A percentile compares a stretch with the other conserved stretches of the same genome.
Evolutionary conservation across 2,329 filamentous ascomycete species (phyloP).

Genomic region (Elsinoe necatrix): DNA sequence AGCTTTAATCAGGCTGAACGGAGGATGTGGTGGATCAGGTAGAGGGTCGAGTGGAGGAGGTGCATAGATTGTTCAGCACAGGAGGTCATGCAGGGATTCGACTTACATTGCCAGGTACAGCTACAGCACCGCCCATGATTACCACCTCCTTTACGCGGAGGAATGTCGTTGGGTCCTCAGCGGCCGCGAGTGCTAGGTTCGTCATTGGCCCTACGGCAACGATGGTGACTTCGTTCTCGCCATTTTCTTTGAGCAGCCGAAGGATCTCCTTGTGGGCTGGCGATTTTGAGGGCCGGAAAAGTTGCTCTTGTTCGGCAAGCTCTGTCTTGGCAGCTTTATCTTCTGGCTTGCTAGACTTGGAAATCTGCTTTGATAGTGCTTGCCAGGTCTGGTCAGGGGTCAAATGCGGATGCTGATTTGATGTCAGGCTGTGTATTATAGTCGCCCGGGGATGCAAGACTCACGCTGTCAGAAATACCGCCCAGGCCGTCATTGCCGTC

Average conservation of each 20-base stretch:
- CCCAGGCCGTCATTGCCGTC: constrained; percentile 43
- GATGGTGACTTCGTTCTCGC: constrained; percentile 77
- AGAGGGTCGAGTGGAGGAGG: constrained; percentile 23
- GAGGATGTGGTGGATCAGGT: constrained; percentile 24
- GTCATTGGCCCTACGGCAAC: constrained; percentile 84
- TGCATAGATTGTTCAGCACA: constrained; percentile 1
- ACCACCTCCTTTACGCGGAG: constrained; percentile 82
- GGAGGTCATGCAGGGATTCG: not conserved
- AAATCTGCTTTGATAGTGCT: constrained; percentile 34
- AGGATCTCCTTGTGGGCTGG: constrained; percentile 81
- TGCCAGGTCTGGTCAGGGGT: constrained; percentile 42
- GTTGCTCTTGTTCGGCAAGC: constrained; percentile 33
- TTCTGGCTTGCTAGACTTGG: constrained; percentile 23
- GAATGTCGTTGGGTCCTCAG: constrained; percentile 82
- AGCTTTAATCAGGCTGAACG: constrained; percentile 34
- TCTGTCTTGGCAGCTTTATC: constrained; percentile 31
- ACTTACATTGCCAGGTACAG: constrained; percentile 63
- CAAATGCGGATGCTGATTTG: constrained; percentile 39
- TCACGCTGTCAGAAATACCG: constrained; percentile 40
- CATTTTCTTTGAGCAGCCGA: constrained; percentile 72
- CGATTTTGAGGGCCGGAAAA: constrained; percentile 66
- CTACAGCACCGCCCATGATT: constrained; percentile 87
- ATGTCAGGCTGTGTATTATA: not conserved
- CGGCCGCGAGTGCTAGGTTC: constrained; percentile 83
- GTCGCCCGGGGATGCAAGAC: not conserved